Conservation (phyloP, 495 filamentous ascomycete species). For the Sporormia fimetaria region DNA sequence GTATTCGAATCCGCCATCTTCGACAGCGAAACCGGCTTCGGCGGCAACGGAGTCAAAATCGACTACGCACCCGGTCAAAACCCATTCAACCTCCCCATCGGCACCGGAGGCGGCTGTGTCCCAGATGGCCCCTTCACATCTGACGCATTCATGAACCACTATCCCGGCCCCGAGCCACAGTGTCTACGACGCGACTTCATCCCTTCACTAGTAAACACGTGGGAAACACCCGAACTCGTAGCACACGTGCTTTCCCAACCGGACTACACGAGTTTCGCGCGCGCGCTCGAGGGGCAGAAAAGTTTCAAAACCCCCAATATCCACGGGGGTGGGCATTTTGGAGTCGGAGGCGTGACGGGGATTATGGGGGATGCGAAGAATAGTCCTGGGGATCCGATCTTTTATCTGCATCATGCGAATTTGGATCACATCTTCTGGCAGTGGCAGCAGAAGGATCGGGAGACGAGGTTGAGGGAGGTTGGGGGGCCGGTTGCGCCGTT, state of each 20-base stretch:
- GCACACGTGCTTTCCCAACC: slow-evolving; percentile 41
- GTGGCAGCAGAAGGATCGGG: too few relatives aligned
- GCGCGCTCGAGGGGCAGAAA: slow-evolving; percentile 20
- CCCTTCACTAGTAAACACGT: slow-evolving; percentile 33
- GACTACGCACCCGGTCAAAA: slow-evolving; percentile 6
- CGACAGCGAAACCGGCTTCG: slow-evolving; percentile 36
- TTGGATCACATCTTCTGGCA: too few relatives aligned
- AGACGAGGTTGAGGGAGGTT: too few relatives aligned
- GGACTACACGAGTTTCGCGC: slow-evolving; percentile 35
- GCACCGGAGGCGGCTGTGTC: slow-evolving; percentile 27
- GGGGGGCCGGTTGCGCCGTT: too few relatives aligned
- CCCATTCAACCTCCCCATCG: slow-evolving; percentile 7
- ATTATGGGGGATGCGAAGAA: slow-evolving; percentile 12
- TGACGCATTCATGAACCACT: slow-evolving; percentile 1
- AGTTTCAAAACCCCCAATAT: too few relatives aligned
- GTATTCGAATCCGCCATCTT: slow-evolving; percentile 34
- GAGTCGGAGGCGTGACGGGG: too few relatives aligned
- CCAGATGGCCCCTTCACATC: slow-evolving; percentile 21
- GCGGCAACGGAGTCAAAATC: slow-evolving; percentile 39
- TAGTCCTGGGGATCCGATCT: slow-evolving; percentile 17
- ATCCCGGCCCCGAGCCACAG: slow-evolving; percentile 44
- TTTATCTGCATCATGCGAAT: slow-evolving; percentile 14
- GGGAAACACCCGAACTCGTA: slow-evolving; percentile 39
- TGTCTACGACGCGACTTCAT: slow-evolving; percentile 56
- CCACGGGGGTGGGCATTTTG: too few relatives aligned